Evolutionary conservation across 495 filamentous ascomycete species (phyloP), one percentile per base, ranked within the genome.

Genomic region (Neurospora pannonica): DNA sequence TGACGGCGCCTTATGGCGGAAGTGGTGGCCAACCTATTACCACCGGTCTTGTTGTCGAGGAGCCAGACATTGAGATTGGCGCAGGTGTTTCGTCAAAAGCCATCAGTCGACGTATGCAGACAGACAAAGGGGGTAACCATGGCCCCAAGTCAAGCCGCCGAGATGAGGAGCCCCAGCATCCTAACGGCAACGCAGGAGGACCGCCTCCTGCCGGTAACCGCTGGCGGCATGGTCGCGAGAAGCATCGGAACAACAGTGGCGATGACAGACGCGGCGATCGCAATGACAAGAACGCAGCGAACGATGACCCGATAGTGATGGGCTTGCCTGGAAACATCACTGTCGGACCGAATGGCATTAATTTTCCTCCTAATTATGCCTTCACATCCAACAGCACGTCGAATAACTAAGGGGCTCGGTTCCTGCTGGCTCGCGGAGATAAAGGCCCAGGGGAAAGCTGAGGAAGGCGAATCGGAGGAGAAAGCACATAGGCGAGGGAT

Each of bases 41-140:
- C 77, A 84, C 86, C 34, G 95, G 95, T 24, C 90, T 98, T 82
- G 91, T 94, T 17, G 92, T 98, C 28, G 96, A 99, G 79, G 96
- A 99, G 82, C 96, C 96, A 9, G 96, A 99, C 80, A 99, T 99
- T 77, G 96, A 99, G 81, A 99, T 99, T 74, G 96, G 96, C 60
- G 94, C 94, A 54, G 96, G 96, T 71, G 97, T 98, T 15, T 97
- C 94, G 5, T 97, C 94, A 4, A 99, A 99, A 85, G 94, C 94
- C 13, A 96, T 97, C 76, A 94, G 92, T 79, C 87, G 93, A 73
- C 92, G 94, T 24, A 93, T 95, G 87, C 88, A 90, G 75, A 94
- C 91, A 13, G 92, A 94, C 78, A 90, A 90, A 75, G 90, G 90
- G 38, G 92, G 92, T 48, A 89, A 88, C 76, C 90, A 91, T 74